A percentile compares a stretch with the other conserved stretches of the same genome.
Conservation (phyloP, 495 filamentous ascomycete species). For the Aspergillus diversus region DNA sequence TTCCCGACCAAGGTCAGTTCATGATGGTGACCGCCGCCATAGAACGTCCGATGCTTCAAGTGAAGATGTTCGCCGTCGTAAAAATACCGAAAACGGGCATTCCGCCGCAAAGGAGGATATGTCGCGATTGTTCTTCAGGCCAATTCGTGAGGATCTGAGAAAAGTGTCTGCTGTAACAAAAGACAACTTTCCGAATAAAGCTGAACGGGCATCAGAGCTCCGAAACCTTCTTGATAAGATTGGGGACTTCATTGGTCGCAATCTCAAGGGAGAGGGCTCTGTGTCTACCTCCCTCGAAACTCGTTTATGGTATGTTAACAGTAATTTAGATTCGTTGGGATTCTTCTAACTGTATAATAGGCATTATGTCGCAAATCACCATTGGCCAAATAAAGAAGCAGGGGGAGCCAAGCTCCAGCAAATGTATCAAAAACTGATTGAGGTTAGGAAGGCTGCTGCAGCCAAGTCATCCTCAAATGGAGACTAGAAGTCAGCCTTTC, state of each 20-base stretch:
- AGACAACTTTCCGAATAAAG: conserved; percentile 62
- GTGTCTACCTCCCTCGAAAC: conserved; percentile 41
- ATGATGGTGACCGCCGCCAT: conserved; percentile 42
- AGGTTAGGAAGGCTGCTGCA: conserved; percentile 33
- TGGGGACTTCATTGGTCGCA: conserved; percentile 50
- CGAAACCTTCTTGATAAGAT: conserved; percentile 51
- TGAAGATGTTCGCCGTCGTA: conserved; percentile 48
- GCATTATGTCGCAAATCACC: conserved; percentile 51
- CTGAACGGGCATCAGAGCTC: conserved; percentile 55
- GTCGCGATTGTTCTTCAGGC: conserved; percentile 61
- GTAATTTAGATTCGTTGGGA: background rate
- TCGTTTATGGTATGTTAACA: conserved; percentile 50
- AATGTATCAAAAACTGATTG: conserved; percentile 53
- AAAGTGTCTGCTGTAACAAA: conserved; percentile 64
- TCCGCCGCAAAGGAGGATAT: conserved; percentile 51
- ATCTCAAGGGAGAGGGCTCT: conserved; percentile 37
- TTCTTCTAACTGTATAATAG: conserved; percentile 29
- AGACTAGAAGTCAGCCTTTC: conserved; percentile 11
- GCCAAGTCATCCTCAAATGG: conserved; percentile 35
- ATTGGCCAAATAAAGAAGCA: conserved; percentile 56
- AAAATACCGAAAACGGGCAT: conserved; percentile 44
- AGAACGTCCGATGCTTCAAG: conserved; percentile 44
- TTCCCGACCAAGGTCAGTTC: conserved; percentile 38
- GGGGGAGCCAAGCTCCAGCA: conserved; percentile 47
- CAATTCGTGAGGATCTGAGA: conserved; percentile 61